Percentiles rank a stretch among this genome's conserved stretches.
phyloP scores from a whole-genome alignment of 2,329 filamentous ascomycete species.

The Pleoardoris graminearum region DNA sequence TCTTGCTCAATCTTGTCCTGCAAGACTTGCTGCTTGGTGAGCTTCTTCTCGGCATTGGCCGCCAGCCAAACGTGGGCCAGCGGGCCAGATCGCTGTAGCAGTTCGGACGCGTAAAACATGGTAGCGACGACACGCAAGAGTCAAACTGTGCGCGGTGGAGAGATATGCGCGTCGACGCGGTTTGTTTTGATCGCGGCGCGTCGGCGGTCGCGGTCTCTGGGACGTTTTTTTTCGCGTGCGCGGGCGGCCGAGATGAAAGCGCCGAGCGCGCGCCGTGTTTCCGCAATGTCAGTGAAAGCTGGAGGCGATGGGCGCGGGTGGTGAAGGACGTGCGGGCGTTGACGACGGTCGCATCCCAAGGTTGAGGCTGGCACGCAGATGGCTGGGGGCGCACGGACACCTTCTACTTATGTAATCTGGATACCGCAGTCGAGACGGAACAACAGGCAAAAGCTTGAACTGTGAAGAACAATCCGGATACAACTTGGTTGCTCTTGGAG shows the following conservation, averaged over 20 bases:
- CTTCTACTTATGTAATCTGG: neutral
- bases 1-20: slow-evolving; percentile 94
- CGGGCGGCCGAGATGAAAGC: slow-evolving; percentile 20
- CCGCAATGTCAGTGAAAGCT: slow-evolving; percentile 27
- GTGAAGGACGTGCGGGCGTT: slow-evolving; percentile 7
- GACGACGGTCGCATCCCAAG: slow-evolving; percentile 3
- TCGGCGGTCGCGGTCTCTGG: slow-evolving; percentile 20
- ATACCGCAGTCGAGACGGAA: too few relatives aligned
- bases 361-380: slow-evolving; percentile 10
- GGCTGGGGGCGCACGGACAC: slow-evolving; percentile 13
- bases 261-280: slow-evolving; percentile 24
- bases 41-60: slow-evolving; percentile 96
- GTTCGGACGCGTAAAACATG: slow-evolving; percentile 98
- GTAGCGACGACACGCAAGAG: slow-evolving; percentile 18
- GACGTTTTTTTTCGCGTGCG: slow-evolving; percentile 20
- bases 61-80: slow-evolving; percentile 97
- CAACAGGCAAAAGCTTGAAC: too few relatives aligned
- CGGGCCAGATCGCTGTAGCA: slow-evolving; percentile 95
- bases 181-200: slow-evolving; percentile 40
- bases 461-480: too few relatives aligned
- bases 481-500: too few relatives aligned
- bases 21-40: slow-evolving; percentile 94
- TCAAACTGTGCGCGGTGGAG: slow-evolving; percentile 12
- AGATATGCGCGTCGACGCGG: slow-evolving; percentile 24
- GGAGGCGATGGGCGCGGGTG: slow-evolving; percentile 1